phyloP scores from a whole-genome alignment of 257 asterid species.

The Penstemon newberryi region DNA sequence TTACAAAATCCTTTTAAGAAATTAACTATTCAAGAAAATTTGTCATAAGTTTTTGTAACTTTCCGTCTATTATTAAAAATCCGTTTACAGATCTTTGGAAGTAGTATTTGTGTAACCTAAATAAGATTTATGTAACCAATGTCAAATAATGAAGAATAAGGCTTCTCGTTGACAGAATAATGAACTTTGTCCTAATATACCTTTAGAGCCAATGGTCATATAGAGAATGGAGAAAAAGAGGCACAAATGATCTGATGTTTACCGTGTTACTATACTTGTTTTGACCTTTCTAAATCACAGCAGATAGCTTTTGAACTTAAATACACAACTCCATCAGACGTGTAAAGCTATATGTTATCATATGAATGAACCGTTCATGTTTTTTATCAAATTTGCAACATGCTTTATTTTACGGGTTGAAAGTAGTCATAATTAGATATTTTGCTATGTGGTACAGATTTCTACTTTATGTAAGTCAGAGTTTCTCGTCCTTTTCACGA shows the following conservation, averaged over 20 bases:
- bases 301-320: background rate
- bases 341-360: background rate
- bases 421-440: background rate
- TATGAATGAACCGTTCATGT: background rate
- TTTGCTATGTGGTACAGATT: background rate
- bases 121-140: constrained; percentile 4
- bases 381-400: background rate
- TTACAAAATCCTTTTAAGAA: constrained; percentile 2
- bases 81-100: background rate
- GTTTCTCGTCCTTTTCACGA: background rate
- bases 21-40: constrained; percentile 8
- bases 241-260: background rate
- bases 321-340: background rate
- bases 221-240: constrained; percentile 2
- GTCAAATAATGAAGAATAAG: background rate
- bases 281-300: background rate
- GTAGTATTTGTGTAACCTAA: constrained; percentile 15
- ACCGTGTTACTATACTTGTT: background rate
- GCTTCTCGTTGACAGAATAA: background rate
- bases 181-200: constrained; percentile 5
- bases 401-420: background rate
- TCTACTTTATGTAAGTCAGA: background rate
- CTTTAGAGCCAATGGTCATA: background rate
- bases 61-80: background rate
- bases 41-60: constrained; percentile 1